Conservation (phyloP, 2,329 filamentous ascomycete species). For the Aureobasidium sp. region DNA sequence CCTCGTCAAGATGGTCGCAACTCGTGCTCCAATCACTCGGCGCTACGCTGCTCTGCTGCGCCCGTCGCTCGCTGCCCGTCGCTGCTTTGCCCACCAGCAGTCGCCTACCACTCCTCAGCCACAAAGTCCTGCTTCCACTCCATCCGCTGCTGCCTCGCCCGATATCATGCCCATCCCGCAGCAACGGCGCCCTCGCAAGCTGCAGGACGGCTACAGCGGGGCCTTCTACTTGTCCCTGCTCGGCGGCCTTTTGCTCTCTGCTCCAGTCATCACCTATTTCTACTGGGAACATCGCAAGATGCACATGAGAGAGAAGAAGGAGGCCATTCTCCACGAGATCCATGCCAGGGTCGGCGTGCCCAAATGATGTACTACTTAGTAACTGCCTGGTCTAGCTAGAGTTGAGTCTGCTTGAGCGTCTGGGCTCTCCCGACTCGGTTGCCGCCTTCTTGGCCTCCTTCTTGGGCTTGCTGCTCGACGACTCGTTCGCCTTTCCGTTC, state of each 20-base stretch:
- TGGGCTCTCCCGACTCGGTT: constrained; percentile 42
- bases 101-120: neutral
- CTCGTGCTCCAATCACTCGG: neutral
- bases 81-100: constrained; percentile 8
- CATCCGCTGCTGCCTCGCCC: neutral
- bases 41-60: neutral
- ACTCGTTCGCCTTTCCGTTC: constrained; percentile 25
- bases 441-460: constrained; percentile 44
- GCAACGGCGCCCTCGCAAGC: neutral
- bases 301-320: constrained; percentile 30
- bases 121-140: neutral
- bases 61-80: neutral
- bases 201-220: constrained; percentile 7
- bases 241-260: constrained; percentile 22
- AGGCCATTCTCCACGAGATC: constrained; percentile 25
- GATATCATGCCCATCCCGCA: neutral
- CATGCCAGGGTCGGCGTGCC: constrained; percentile 18
- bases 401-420: constrained; percentile 39
- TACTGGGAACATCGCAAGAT: constrained; percentile 29
- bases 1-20: constrained; percentile 2
- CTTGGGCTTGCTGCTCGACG: constrained; percentile 32
- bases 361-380: neutral
- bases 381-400: no score
- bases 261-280: constrained; percentile 25
- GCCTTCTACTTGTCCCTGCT: constrained; percentile 15